phyloP scores from a whole-genome alignment of 257 asterid genomes.

The Solanum rostratum region DNA sequence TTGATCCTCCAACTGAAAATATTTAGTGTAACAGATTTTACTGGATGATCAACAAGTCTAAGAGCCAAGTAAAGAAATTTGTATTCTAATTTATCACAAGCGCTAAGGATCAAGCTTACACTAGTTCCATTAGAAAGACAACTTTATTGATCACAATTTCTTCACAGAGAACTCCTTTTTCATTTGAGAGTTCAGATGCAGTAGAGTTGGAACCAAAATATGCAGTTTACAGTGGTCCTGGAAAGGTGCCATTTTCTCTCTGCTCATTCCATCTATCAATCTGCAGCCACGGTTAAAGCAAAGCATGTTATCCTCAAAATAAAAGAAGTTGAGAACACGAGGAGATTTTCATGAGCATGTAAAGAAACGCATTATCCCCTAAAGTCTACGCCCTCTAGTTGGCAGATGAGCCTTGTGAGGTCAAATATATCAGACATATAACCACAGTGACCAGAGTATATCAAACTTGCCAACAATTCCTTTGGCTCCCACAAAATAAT shows the following conservation, averaged over 20 bases:
- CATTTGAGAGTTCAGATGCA: slow-evolving; percentile 4
- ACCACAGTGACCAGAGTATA: not conserved
- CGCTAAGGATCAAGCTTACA: not conserved
- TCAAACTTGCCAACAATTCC: not conserved
- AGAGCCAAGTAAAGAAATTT: not conserved
- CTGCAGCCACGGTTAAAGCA: slow-evolving; percentile 29
- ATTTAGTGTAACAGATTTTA: not conserved
- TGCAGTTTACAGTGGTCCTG: slow-evolving; percentile 70
- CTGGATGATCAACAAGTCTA: not conserved
- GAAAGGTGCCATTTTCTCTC: slow-evolving; percentile 92
- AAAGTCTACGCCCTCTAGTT: not conserved
- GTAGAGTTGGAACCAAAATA: not conserved
- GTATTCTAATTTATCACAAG: not conserved
- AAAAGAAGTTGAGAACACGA: not conserved
- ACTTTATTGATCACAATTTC: slow-evolving; percentile 12
- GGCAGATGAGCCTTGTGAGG: not conserved
- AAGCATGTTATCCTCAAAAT: not conserved
- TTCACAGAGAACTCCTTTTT: slow-evolving; percentile 13
- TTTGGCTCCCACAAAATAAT: not conserved
- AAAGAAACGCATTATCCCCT: not conserved
- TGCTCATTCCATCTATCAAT: slow-evolving; percentile 96
- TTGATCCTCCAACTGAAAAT: not conserved
- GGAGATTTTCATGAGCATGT: not conserved
- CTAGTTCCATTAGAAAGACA: slow-evolving; percentile 5
- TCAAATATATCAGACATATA: not conserved